phyloP scores from a whole-genome alignment of 306 rosid species.

The Carpinus fangiana region DNA sequence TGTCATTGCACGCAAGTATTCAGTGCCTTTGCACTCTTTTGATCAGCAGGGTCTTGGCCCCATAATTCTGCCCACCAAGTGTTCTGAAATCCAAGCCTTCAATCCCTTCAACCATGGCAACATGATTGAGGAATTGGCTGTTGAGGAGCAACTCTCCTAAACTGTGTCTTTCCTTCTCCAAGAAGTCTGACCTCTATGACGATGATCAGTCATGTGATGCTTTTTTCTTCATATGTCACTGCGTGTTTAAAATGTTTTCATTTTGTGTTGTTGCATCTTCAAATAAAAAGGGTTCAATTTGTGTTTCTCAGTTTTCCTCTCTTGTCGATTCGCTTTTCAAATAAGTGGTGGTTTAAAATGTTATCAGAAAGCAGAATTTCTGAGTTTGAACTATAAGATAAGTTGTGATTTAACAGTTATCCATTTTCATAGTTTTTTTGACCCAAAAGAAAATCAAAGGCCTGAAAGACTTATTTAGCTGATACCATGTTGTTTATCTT shows the following conservation, averaged over 20 bases:
- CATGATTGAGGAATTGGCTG: conserved; percentile 59
- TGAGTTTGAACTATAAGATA: too few relatives aligned
- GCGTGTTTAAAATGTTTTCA: conserved; percentile 9
- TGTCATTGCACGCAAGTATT: conserved; percentile 59
- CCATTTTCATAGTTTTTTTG: neutral
- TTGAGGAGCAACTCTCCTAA: conserved; percentile 49
- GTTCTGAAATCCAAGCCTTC: conserved; percentile 62
- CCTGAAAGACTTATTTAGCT: neutral
- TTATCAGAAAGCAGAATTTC: too few relatives aligned
- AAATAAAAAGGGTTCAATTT: too few relatives aligned
- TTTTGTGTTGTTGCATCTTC: conserved; percentile 10
- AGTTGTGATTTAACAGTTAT: too few relatives aligned
- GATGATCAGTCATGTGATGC: neutral
- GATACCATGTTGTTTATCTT: neutral
- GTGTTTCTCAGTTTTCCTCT: too few relatives aligned
- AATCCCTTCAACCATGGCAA: conserved; percentile 58
- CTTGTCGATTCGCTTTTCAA: too few relatives aligned
- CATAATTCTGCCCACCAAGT: conserved; percentile 52
- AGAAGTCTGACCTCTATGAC: neutral
- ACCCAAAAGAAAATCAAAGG: neutral
- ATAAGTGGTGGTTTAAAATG: too few relatives aligned
- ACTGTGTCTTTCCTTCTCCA: neutral
- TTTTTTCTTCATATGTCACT: neutral
- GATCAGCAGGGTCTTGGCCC: conserved; percentile 35
- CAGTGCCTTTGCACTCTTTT: conserved; percentile 3